Base-by-base conservation (phyloP, 306 rosid species). In the Lablab purpureus region DNA sequence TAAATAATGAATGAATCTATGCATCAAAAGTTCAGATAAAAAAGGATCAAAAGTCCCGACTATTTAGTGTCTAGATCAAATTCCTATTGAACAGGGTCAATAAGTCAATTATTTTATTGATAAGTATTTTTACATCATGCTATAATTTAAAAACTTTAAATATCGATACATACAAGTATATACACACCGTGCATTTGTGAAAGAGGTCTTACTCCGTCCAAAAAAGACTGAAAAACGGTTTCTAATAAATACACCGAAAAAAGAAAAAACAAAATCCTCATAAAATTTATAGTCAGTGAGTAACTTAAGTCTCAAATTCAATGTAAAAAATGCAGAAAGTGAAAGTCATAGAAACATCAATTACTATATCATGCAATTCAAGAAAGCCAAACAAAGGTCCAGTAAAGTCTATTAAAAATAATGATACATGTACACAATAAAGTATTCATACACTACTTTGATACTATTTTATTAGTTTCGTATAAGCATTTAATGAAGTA, bases 11-110 rank as follows among this genome's bases (percentile, higher is more conserved):
- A 65, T 40, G 49, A 18, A 19, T 46, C 36, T 43, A 62, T 28
- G 75, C 49, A 37, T 77, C 50, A 67, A 36, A 55, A 67, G 34
- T 67, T 78, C 82, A 78, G 23, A 43, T 13, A 10, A 52, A 18
- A 67, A 23, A 22, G 15, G 21, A 50, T 4, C 13, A 11, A 40
- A 55, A 8, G 52, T 79, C 63, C 76, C 51, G 3, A 41, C 23
- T 25, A n/a, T 28, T 67, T 54, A 47, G 69, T 41, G 45, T 54
- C 59, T 12, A 27, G 11, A 52, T 19, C 25, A 52, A 52, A 18
- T 18, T 52, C 59, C 23, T 52, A 52, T 8, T 7, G 59, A 18
- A 52, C 25, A 47, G 2, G 52, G 52, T 15, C 52, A 8, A 77
- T 36, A 67, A 50, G 27, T 41, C 55, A 37, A 27, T 21, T 65